Evolutionary conservation across 768 basidiomycete genomes (phyloP).

Genomic region (Lentinula guzmanii): DNA sequence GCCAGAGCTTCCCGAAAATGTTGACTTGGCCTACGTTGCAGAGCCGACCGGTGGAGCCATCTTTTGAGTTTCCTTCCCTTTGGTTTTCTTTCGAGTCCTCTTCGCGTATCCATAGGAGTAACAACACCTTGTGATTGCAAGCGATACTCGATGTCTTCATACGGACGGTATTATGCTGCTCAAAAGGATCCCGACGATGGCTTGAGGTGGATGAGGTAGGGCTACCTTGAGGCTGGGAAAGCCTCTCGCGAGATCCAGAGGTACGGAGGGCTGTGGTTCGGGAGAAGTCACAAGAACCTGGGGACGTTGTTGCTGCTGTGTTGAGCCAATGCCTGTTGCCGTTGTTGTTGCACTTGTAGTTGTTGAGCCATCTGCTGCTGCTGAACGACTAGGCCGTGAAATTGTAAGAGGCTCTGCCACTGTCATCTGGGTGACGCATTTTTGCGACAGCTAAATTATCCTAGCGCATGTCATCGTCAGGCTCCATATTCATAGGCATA

Average conservation of each 20-base stretch:
- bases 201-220: conserved; percentile 15
- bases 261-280: conserved; percentile 28
- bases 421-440: conserved; percentile 27
- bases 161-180: conserved; percentile 68
- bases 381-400: conserved; percentile 26
- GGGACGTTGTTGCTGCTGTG: conserved; percentile 19
- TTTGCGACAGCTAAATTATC: conserved; percentile 62
- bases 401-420: conserved; percentile 23
- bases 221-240: conserved; percentile 16
- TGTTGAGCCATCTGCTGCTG: conserved; percentile 22
- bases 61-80: conserved; percentile 39
- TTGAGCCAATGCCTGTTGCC: conserved; percentile 13
- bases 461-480: conserved; percentile 85
- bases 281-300: conserved; percentile 4
- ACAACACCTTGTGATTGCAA: conserved; percentile 34
- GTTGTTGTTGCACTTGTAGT: conserved; percentile 19
- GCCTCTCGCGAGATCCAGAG: conserved; percentile 43
- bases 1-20: conserved; percentile 13
- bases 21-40: conserved; percentile 21
- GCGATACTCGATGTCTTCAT: conserved; percentile 77
- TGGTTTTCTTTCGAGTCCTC: conserved; percentile 42
- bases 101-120: conserved; percentile 26
- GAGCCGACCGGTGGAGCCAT: conserved; percentile 42
- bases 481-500: conserved; percentile 43
- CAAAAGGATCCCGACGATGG: conserved; percentile 50